Base-by-base conservation (phyloP, 1,139 yeast species). In the Geotrichum klebahnii region DNA sequence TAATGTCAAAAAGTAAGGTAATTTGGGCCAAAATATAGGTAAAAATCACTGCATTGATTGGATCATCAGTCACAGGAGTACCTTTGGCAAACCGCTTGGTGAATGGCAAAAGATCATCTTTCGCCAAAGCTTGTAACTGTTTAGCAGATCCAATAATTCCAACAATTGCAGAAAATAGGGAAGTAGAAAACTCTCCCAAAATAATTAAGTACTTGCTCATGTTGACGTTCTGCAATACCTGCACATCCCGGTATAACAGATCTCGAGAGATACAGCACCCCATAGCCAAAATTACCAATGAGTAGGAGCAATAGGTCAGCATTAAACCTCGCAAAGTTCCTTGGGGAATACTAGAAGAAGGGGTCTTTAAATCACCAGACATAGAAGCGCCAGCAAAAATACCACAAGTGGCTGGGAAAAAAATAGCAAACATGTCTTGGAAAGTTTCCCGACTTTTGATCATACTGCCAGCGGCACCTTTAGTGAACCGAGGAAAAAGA, bases 361-460 rank as follows among this genome's bases (percentile, higher is more conserved):
- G 98, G 52, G 77, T 81, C 53, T 78, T 72, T 55, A 92, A 73
- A 59, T 89, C 96, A n/a, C 98, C 97, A 42, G 96, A 88, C 97
- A 92, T 92, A 14, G 95, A 85, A 1, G 97, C 97, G n/a, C 98
- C 98, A 1, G 98, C 97, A 66, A 90, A 84, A 38, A 92, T 90
- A 53, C 98, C 98, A 2, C 97, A 96, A 0, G 97, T 90, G 0
- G 98, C 96, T 12, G 98, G 97, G 71, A 92, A 92, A 66, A 92
- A 87, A 48, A 92, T 86, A 2, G 97, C 97, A 76, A 92, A 92
- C 58, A 92, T 69, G 63, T 86, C 84, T 52, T 82, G 79, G 62
- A 90, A 88, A 1, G 82, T 86, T 66, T 90, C 97, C 19, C 74
- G 78, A 0, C 76, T 73, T 3, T 78, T 73, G 47, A 78, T 69